These are phyloP conservation scores for Trypanosomatidae sp. DNA, from an alignment of 208 protist genomes.

Conservation along the genomic window DNA sequence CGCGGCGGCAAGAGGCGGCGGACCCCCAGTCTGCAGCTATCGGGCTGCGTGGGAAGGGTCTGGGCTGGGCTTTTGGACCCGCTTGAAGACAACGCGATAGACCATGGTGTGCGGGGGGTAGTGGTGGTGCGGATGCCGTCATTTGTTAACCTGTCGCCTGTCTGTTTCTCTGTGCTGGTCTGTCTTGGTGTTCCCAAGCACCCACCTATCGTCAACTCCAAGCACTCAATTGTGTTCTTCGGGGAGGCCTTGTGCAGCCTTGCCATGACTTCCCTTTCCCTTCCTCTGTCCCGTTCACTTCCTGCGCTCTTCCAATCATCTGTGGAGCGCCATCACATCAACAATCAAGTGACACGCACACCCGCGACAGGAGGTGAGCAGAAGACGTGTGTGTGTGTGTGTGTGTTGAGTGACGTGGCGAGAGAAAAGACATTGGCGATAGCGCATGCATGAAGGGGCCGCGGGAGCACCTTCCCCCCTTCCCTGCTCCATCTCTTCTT, in stretches of 20 bases:
- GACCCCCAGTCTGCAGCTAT: too few relatives aligned
- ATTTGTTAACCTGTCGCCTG: background rate
- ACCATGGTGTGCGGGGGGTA: too few relatives aligned
- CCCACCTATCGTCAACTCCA: background rate
- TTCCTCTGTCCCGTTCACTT: background rate
- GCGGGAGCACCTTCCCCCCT: background rate
- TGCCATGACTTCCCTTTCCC: background rate
- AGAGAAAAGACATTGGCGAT: background rate
- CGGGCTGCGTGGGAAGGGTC: too few relatives aligned
- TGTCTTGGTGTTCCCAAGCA: background rate
- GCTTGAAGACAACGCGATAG: too few relatives aligned
- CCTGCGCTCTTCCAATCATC: background rate
- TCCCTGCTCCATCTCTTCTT: background rate
- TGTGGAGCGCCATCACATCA: background rate
- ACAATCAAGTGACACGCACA: background rate
- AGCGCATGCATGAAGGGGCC: background rate
- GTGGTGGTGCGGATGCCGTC: too few relatives aligned
- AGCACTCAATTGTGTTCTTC: background rate
- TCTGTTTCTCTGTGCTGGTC: background rate
- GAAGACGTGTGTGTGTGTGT: background rate
- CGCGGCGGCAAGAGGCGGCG: too few relatives aligned
- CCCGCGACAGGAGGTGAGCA: background rate
- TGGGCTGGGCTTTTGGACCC: too few relatives aligned
- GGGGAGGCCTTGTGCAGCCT: background rate
- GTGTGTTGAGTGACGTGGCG: background rate